These are phyloP conservation scores for Zelopaecilomyces penicillatus DNA, from an alignment of 2,329 filamentous ascomycete genomes.

Conservation along the genomic window DNA sequence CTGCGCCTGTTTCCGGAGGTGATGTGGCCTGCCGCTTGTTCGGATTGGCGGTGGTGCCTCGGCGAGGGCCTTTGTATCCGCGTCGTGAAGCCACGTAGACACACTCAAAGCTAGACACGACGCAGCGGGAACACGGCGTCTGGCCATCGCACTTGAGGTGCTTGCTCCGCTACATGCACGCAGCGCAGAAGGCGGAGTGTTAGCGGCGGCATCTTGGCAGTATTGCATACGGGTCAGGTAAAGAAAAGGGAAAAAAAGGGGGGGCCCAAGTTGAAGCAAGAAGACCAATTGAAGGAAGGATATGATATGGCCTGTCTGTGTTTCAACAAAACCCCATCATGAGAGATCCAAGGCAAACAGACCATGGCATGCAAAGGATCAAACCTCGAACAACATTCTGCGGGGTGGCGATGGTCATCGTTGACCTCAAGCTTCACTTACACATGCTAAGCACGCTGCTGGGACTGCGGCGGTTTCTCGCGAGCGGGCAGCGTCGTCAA, in stretches of 20 bases:
- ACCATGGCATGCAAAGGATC: no score
- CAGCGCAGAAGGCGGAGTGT: background rate
- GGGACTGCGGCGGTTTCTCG: constrained; percentile 29
- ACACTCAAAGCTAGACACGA: constrained; percentile 50
- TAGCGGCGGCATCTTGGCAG: background rate
- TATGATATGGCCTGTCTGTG: no score
- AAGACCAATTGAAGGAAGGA: no score
- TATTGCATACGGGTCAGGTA: no score
- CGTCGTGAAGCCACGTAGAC: constrained; percentile 66
- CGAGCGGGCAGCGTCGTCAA: constrained; percentile 11
- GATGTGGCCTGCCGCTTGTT: constrained; percentile 44
- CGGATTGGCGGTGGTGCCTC: constrained; percentile 32
- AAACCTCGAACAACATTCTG: no score
- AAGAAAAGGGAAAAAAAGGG: no score
- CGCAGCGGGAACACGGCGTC: constrained; percentile 62
- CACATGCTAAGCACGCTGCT: constrained; percentile 48
- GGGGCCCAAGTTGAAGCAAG: no score
- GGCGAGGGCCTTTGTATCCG: constrained; percentile 57
- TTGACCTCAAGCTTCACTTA: constrained; percentile 25
- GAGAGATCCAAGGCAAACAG: no score
- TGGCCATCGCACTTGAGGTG: constrained; percentile 71
- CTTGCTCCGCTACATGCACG: constrained; percentile 41
- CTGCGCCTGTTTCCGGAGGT: constrained; percentile 20
- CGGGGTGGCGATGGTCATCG: no score
- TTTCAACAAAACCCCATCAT: no score